Evolutionary conservation across 257 asterid genomes (phyloP).

Genomic region (Solanum medicagineum): DNA sequence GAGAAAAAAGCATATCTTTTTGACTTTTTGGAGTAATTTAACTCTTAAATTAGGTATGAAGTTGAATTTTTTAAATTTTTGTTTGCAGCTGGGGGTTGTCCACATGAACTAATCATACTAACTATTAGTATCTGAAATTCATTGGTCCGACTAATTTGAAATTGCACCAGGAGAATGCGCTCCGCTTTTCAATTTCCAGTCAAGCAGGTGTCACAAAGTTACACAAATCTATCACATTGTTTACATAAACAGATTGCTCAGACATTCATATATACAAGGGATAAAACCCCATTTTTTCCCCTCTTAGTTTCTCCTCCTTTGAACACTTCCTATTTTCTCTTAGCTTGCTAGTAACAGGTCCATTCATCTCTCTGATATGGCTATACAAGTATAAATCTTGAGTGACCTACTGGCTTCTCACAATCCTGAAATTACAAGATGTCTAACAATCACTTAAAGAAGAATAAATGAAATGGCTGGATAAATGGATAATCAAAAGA

Average conservation of each 20-base stretch:
- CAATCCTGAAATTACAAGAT: conserved; percentile 16
- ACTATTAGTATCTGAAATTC: background rate
- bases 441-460: background rate
- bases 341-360: background rate
- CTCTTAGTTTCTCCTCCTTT: background rate
- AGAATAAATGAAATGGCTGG: background rate
- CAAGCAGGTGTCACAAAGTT: background rate
- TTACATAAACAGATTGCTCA: background rate
- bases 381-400: background rate
- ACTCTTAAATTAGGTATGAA: background rate
- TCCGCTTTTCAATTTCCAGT: background rate
- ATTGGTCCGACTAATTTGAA: background rate
- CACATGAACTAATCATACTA: background rate
- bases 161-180: background rate
- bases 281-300: background rate
- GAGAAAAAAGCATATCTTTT: background rate
- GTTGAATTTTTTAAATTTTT: background rate
- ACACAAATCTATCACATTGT: background rate
- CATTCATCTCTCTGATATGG: background rate
- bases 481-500: background rate
- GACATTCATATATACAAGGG: background rate
- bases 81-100: background rate
- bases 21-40: background rate
- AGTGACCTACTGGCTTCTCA: conserved; percentile 8
- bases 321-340: background rate